A percentile compares a stretch with the other conserved stretches of the same genome.
Conservation (phyloP, 495 filamentous ascomycete genomes). For the Talaromyces nanjingensis region DNA sequence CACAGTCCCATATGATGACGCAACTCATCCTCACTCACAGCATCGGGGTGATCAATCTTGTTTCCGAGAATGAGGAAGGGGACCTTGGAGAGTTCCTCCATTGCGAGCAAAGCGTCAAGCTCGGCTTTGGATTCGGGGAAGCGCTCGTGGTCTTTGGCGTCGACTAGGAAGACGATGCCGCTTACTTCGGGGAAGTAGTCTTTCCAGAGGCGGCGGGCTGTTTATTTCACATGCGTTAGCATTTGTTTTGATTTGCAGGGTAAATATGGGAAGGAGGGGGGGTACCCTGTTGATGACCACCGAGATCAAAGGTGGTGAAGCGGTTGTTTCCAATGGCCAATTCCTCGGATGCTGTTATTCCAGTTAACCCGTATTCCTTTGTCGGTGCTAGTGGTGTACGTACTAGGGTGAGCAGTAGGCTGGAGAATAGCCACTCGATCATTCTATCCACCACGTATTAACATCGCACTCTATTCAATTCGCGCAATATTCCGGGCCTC, state of each 20-base stretch:
- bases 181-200: slow-evolving; percentile 98
- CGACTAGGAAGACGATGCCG: slow-evolving; percentile 96
- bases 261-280: slow-evolving; percentile 1
- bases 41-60: slow-evolving; percentile 98
- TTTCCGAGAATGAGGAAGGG: slow-evolving; percentile 94
- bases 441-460: slow-evolving; percentile 48
- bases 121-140: slow-evolving; percentile 92
- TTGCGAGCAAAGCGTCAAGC: slow-evolving; percentile 85
- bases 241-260: neutral
- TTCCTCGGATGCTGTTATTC: slow-evolving; percentile 74
- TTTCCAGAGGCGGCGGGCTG: slow-evolving; percentile 93
- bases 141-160: slow-evolving; percentile 93
- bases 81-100: slow-evolving; percentile 90
- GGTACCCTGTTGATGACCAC: slow-evolving; percentile 91
- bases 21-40: slow-evolving; percentile 90
- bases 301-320: slow-evolving; percentile 96
- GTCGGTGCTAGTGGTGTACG: slow-evolving; percentile 22
- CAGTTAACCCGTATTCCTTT: neutral
- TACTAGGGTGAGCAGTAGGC: slow-evolving; percentile 85
- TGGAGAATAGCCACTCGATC: slow-evolving; percentile 90
- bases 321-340: slow-evolving; percentile 92
- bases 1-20: slow-evolving; percentile 84
- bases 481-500: slow-evolving; percentile 13
- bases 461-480: neutral
- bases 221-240: neutral